Conservation (phyloP, 495 filamentous ascomycete genomes). For the Sporormia fimetaria region DNA sequence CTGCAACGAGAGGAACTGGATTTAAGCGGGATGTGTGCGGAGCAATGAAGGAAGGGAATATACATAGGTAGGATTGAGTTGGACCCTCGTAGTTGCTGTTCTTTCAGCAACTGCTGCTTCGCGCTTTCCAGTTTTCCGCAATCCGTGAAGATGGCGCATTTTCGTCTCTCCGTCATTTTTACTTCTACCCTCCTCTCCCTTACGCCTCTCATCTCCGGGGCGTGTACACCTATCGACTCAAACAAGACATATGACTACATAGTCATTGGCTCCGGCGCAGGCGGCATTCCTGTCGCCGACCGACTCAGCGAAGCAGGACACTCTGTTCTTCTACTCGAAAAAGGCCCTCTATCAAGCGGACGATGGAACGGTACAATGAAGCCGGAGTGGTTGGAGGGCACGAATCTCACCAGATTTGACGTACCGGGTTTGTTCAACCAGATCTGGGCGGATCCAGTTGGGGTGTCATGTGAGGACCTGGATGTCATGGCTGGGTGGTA, state of each 20-base stretch:
- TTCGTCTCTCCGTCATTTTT: too few species aligned
- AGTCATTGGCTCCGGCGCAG: slow-evolving; percentile 53
- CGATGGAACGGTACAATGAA: slow-evolving; percentile 44
- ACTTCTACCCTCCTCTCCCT: too few species aligned
- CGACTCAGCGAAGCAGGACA: slow-evolving; percentile 51
- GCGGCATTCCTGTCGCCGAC: slow-evolving; percentile 53
- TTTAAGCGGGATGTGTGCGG: too few species aligned
- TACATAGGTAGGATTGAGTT: too few species aligned
- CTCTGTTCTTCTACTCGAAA: slow-evolving; percentile 53
- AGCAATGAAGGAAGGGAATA: too few species aligned
- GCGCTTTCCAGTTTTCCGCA: too few species aligned
- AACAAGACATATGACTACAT: slow-evolving; percentile 52
- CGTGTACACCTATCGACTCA: slow-evolving; percentile 27
- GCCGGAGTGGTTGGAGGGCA: slow-evolving; percentile 49
- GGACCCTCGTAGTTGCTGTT: too few species aligned
- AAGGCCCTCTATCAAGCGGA: slow-evolving; percentile 48
- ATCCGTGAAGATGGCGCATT: too few species aligned
- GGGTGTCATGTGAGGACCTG: slow-evolving; percentile 54
- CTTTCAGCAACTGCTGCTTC: too few species aligned
- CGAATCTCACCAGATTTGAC: slow-evolving; percentile 62
- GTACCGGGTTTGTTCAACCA: slow-evolving; percentile 67
- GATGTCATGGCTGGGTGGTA: slow-evolving; percentile 60
- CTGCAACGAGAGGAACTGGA: too few species aligned
- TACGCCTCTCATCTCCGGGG: too few species aligned
- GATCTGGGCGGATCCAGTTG: slow-evolving; percentile 51